These are phyloP conservation scores for Diaporthe aspalathi DNA, from an alignment of 2,329 filamentous ascomycete species.

Conservation along the genomic window DNA sequence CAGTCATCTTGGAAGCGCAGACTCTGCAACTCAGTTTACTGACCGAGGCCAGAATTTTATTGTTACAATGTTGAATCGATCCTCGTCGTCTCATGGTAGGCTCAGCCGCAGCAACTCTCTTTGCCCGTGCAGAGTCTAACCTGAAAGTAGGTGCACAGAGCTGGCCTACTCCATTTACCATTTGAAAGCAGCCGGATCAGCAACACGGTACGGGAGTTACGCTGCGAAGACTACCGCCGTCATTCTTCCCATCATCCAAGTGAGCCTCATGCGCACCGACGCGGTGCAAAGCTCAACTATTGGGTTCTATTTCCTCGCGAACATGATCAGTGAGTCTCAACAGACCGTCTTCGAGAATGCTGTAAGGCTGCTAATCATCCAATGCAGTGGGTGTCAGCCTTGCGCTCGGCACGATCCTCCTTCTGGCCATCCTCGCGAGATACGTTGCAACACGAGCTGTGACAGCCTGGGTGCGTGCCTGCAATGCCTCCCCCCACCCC, in stretches of 20 bases:
- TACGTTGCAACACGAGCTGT: conserved; percentile 54
- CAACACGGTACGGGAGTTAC: conserved; percentile 42
- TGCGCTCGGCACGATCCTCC: conserved; percentile 49
- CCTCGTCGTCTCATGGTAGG: conserved; percentile 59
- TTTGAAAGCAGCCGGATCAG: conserved; percentile 42
- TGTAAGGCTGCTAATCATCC: background rate
- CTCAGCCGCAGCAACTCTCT: background rate
- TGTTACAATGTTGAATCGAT: conserved; percentile 62
- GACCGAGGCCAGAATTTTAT: conserved; percentile 56
- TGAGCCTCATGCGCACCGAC: conserved; percentile 48
- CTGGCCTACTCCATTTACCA: conserved; percentile 52
- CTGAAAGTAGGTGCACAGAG: conserved; percentile 48
- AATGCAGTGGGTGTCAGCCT: conserved; percentile 53
- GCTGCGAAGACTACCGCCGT: conserved; percentile 51
- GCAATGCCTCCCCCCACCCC: no score
- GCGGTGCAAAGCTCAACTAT: conserved; percentile 45
- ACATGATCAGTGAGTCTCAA: conserved; percentile 50
- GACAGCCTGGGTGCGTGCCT: conserved; percentile 41
- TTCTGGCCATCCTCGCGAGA: conserved; percentile 54
- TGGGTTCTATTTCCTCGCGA: conserved; percentile 51
- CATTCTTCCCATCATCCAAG: conserved; percentile 50
- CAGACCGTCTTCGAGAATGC: no score
- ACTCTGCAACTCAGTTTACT: background rate
- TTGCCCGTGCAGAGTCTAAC: background rate
- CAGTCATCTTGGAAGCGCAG: conserved; percentile 40